Evolutionary conservation across 2,329 filamentous ascomycete genomes (phyloP), one percentile per base, ranked within the genome.

Genomic region (Trichoderma koningiopsis): DNA sequence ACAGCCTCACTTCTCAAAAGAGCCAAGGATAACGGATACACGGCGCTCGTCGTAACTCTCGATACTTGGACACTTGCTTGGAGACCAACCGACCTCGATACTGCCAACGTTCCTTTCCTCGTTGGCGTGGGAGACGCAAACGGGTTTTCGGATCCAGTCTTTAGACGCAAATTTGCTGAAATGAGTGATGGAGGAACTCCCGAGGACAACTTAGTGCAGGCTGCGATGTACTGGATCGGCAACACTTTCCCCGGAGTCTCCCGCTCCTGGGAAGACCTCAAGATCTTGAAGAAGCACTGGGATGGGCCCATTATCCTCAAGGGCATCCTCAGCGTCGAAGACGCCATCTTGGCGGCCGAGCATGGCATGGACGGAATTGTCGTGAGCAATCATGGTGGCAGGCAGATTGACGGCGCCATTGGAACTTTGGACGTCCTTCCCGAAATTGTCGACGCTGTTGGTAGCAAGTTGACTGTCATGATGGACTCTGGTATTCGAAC

Each of bases 51-150:
- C 7, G 88, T 94, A 0, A 94, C 92, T 0, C 82, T 93, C 0
- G 91, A 94, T 77, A 93, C 90, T 0, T 92, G 88, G 78, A 84
- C 85, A 14, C 82, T 93, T 43, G 86, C 85, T 0, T 94, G 91
- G 90, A 83, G 91, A 47, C 91, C 90, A 0, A 83, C 82, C 0
- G 91, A 93, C 74, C 83, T 93, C 5, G 90, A 92, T 72, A 83
- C 84, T 16, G 86, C 82, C 3, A 91, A 87, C 73, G 74, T 88
- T 0, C 86, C 89, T 0, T 91, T 92, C 72, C 79, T 88, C 33
- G 83, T 80, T 49, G 86, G 87, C 0, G 77, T 86, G 11, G 90
- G 90, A 2, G 85, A 87, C 62, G 82, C 85, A 56, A 83, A 89
- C 2, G 90, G 89, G 1, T 89, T 93, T 72, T 84, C 84, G 1